Evolutionary conservation across 2,329 filamentous ascomycete species (phyloP).

Genomic region (Fusarium devonianum): DNA sequence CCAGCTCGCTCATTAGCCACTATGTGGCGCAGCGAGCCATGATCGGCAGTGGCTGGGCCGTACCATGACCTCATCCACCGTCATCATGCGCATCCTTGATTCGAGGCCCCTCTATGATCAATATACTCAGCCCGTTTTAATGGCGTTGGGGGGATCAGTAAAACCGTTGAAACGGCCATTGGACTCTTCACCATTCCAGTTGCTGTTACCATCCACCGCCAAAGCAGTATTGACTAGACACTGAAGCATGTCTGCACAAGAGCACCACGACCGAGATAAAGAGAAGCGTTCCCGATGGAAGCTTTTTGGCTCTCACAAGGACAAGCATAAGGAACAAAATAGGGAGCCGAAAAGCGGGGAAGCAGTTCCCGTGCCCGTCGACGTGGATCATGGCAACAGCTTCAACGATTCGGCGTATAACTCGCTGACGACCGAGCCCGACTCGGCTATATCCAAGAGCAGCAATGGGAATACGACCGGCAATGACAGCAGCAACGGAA

Average conservation of each 20-base stretch:
- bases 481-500: background rate
- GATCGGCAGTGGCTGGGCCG: background rate
- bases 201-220: background rate
- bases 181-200: background rate
- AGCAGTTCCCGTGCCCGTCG: background rate
- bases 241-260: constrained; percentile 15
- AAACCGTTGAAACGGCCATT: background rate
- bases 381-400: background rate
- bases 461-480: background rate
- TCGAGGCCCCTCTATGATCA: background rate
- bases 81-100: background rate
- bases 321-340: constrained; percentile 26
- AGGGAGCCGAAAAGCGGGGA: constrained; percentile 29
- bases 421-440: constrained; percentile 36
- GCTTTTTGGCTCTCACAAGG: constrained; percentile 36
- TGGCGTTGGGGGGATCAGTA: background rate
- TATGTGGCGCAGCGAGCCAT: too few species aligned
- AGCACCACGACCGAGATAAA: constrained; percentile 25
- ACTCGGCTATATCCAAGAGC: constrained; percentile 17
- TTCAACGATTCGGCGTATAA: constrained; percentile 6
- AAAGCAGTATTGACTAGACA: background rate
- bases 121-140: background rate
- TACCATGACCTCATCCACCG: background rate
- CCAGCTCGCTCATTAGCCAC: too few species aligned
- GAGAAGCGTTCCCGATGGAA: constrained; percentile 40